These are phyloP conservation scores for Exsudoporus frostii DNA, from an alignment of 768 basidiomycete species.

Conservation along the genomic window DNA sequence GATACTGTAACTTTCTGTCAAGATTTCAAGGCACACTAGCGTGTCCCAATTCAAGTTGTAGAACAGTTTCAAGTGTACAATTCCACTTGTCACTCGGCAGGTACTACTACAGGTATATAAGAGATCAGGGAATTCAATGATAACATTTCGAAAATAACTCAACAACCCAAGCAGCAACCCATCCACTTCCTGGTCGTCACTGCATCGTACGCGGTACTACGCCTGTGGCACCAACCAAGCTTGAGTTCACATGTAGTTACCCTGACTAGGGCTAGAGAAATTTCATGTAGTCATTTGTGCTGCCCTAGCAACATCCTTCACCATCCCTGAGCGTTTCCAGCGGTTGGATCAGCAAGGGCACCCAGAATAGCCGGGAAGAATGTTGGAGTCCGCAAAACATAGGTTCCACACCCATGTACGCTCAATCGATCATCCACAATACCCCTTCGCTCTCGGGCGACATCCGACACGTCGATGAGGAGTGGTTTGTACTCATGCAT, in stretches of 20 bases:
- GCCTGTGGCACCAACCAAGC: not conserved
- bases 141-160: too few species aligned
- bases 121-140: too few species aligned
- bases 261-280: not conserved
- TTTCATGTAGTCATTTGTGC: not conserved
- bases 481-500: not conserved
- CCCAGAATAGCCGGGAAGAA: slow-evolving; percentile 32
- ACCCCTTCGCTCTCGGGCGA: slow-evolving; percentile 26
- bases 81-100: too few species aligned
- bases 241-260: not conserved
- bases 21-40: too few species aligned
- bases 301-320: slow-evolving; percentile 1
- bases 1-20: too few species aligned
- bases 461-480: slow-evolving; percentile 31
- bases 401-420: slow-evolving; percentile 44
- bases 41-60: too few species aligned
- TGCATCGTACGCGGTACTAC: not conserved
- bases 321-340: slow-evolving; percentile 36
- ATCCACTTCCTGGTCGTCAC: not conserved
- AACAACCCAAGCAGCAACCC: too few species aligned
- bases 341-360: slow-evolving; percentile 32
- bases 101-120: too few species aligned
- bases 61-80: too few species aligned
- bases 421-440: slow-evolving; percentile 35
- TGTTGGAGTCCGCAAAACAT: slow-evolving; percentile 35